Conservation (phyloP, 176 grass and related monocot genomes). For the Juncus inflexus region DNA sequence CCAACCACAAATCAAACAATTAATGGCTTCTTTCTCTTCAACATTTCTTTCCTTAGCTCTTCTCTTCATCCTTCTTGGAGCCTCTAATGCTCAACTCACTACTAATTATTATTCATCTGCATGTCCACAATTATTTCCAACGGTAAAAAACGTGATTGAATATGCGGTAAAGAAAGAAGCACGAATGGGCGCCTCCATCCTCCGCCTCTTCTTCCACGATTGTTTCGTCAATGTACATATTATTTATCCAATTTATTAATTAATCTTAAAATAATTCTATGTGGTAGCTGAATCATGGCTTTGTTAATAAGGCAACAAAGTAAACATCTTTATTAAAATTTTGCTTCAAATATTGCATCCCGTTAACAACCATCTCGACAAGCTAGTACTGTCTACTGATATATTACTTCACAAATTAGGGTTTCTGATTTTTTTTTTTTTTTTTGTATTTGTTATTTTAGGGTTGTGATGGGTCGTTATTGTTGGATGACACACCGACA, state of each 20-base stretch:
- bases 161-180: conserved; percentile 21
- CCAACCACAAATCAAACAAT: background rate
- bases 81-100: conserved; percentile 38
- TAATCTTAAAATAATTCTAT: no score
- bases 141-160: conserved; percentile 30
- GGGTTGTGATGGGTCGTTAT: conserved; percentile 41
- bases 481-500: conserved; percentile 40
- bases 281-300: no score
- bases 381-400: no score
- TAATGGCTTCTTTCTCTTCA: conserved; percentile 19
- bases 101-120: conserved; percentile 49
- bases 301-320: no score
- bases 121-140: conserved; percentile 44
- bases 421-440: background rate
- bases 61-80: conserved; percentile 29
- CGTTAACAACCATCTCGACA: no score
- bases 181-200: conserved; percentile 66
- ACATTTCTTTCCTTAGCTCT: conserved; percentile 17
- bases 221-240: conserved; percentile 54
- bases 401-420: background rate
- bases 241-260: no score
- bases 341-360: no score
- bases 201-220: conserved; percentile 63
- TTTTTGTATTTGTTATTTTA: conserved; percentile 4
- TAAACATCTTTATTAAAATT: no score